These are phyloP conservation scores for Sporopachydermia quercuum DNA, from an alignment of 805 yeast species.

Conservation along the genomic window DNA sequence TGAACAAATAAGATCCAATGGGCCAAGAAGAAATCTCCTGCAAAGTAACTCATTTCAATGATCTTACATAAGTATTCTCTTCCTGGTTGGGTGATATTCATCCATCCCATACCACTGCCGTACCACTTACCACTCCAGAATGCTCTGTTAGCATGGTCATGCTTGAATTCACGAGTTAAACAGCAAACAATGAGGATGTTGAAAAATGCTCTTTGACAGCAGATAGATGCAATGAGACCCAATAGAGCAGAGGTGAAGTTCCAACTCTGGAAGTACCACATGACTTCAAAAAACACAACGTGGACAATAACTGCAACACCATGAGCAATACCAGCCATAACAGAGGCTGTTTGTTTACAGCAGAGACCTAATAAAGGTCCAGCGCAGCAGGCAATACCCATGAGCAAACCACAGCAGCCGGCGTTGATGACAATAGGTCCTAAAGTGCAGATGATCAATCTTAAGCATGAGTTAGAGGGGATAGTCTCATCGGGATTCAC, in stretches of 20 bases:
- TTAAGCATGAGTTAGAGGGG: constrained; percentile 41
- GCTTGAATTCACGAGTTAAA: constrained; percentile 47
- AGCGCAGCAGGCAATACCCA: constrained; percentile 27
- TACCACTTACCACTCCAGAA: constrained; percentile 98
- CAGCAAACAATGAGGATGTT: constrained; percentile 32
- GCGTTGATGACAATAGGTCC: constrained; percentile 13
- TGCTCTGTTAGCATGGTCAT: constrained; percentile 45
- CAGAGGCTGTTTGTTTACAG: constrained; percentile 30
- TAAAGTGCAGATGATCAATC: constrained; percentile 34
- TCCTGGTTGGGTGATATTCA: constrained; percentile 89
- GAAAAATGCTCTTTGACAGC: constrained; percentile 44
- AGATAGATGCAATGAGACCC: constrained; percentile 42
- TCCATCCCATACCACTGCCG: constrained; percentile 82
- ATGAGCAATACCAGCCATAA: constrained; percentile 44
- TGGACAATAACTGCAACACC: constrained; percentile 36
- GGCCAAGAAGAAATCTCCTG: constrained; percentile 92
- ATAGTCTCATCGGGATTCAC: constrained; percentile 29
- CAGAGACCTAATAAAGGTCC: constrained; percentile 37
- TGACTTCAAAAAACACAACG: constrained; percentile 39
- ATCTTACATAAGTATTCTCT: constrained; percentile 93
- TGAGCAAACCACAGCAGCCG: constrained; percentile 19
- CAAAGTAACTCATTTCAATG: constrained; percentile 88
- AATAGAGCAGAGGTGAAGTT: constrained; percentile 41
- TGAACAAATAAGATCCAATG: constrained; percentile 79
- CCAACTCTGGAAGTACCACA: constrained; percentile 60